Conservation (phyloP, 371 early-diverging fungal genomes). For the Rhizopus stolonifer region DNA sequence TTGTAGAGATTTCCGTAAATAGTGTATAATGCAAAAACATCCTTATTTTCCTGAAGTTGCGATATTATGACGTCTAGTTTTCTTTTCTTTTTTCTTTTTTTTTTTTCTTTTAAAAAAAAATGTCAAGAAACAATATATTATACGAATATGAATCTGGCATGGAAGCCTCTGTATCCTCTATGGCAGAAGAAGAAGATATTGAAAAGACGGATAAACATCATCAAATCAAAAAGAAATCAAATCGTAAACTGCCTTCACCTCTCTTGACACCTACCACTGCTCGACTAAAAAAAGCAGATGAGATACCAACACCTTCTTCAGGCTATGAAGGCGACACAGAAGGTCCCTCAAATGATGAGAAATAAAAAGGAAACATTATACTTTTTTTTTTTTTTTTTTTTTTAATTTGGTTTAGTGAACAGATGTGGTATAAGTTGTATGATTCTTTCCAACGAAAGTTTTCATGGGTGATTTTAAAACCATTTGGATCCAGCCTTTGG, state of each 20-base stretch:
- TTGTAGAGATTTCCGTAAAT: too few relatives aligned
- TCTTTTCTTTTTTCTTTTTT: neutral
- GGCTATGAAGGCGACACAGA: conserved; percentile 29
- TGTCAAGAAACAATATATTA: neutral
- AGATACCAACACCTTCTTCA: conserved; percentile 21
- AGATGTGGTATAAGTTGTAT: neutral
- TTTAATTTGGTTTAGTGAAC: neutral
- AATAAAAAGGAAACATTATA: neutral
- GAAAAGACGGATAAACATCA: neutral
- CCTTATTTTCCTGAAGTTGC: too few relatives aligned
- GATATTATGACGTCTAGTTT: too few relatives aligned
- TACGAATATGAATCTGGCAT: conserved; percentile 21
- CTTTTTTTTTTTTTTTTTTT: neutral
- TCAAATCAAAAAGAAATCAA: neutral
- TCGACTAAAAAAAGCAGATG: conserved; percentile 5
- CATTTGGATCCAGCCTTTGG: conserved; percentile 46
- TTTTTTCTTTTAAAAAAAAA: neutral
- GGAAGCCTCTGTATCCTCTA: conserved; percentile 25
- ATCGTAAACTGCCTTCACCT: neutral
- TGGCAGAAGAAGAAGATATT: conserved; percentile 19
- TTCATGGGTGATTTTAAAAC: conserved; percentile 6
- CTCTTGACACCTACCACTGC: neutral
- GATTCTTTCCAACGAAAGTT: neutral
- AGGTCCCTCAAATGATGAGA: conserved; percentile 11
- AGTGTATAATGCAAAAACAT: too few relatives aligned